phyloP scores from a whole-genome alignment of 306 rosid genomes.

The Corylus heterophylla region DNA sequence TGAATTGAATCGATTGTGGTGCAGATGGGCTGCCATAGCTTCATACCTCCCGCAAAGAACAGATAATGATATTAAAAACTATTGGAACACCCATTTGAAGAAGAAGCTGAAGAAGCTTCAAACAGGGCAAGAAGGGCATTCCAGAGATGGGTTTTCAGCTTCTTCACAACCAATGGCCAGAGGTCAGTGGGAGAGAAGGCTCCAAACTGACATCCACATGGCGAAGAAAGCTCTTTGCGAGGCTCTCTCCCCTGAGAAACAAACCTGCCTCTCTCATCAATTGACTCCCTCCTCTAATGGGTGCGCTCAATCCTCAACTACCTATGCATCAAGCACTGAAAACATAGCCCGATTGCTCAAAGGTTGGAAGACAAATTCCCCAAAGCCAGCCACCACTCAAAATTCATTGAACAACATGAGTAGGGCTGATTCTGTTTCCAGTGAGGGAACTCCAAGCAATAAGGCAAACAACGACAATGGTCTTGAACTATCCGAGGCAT shows the following conservation, averaged over 20 bases:
- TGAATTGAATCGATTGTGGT: constrained; percentile 25
- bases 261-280: constrained; percentile 17
- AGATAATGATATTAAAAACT: constrained; percentile 91
- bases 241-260: constrained; percentile 66
- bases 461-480: constrained; percentile 27
- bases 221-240: constrained; percentile 80
- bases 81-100: constrained; percentile 93
- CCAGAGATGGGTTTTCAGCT: constrained; percentile 34
- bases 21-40: constrained; percentile 99
- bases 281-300: constrained; percentile 30
- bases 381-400: constrained; percentile 35
- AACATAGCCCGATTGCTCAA: constrained; percentile 50
- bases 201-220: constrained; percentile 78
- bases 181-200: constrained; percentile 98
- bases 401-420: constrained; percentile 32
- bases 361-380: constrained; percentile 48
- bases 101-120: constrained; percentile 69
- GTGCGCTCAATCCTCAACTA: constrained; percentile 2
- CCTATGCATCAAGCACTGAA: constrained; percentile 58
- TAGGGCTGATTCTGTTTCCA: constrained; percentile 50
- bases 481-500: constrained; percentile 37
- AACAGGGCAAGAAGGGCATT: constrained; percentile 22
- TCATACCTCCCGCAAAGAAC: constrained; percentile 97
- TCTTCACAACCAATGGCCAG: constrained; percentile 57
- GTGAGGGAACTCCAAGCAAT: constrained; percentile 43